Percentiles rank a stretch among this genome's conserved stretches.
Conservation (phyloP, 78 protist genomes). For the Mastigamoeba balamuthi region DNA sequence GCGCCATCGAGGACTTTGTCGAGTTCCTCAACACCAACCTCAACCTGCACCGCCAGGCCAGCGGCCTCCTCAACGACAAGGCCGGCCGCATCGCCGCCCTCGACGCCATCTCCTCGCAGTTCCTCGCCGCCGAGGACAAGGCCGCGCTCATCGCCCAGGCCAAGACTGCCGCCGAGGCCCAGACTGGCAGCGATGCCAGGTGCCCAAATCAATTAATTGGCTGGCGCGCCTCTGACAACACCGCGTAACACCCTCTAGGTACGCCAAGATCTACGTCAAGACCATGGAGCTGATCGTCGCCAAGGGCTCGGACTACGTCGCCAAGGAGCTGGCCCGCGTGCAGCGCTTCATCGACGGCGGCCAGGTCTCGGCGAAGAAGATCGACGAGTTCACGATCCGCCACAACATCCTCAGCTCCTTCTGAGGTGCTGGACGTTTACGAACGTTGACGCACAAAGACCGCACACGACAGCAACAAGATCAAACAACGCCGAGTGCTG, state of each 20-base stretch:
- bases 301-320: slow-evolving; percentile 24
- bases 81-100: slow-evolving; percentile 55
- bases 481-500: no score
- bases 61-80: slow-evolving; percentile 25
- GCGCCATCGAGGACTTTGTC: slow-evolving; percentile 43
- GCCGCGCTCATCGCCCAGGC: slow-evolving; percentile 18
- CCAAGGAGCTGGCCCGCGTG: slow-evolving; percentile 39
- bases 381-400: slow-evolving; percentile 42
- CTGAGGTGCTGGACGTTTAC: no score
- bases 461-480: no score
- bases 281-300: slow-evolving; percentile 26
- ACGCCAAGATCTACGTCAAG: slow-evolving; percentile 38
- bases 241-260: neutral
- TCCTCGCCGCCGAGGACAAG: slow-evolving; percentile 28
- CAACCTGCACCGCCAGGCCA: slow-evolving; percentile 21
- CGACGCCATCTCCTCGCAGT: slow-evolving; percentile 31
- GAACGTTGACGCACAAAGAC: no score
- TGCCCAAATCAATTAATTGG: neutral
- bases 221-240: neutral
- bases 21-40: slow-evolving; percentile 46
- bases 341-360: slow-evolving; percentile 22
- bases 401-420: slow-evolving; percentile 38
- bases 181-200: neutral
- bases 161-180: neutral
- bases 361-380: slow-evolving; percentile 11